phyloP scores from a whole-genome alignment of 1,284 basidiomycete species.

The Agroathelia rolfsii region DNA sequence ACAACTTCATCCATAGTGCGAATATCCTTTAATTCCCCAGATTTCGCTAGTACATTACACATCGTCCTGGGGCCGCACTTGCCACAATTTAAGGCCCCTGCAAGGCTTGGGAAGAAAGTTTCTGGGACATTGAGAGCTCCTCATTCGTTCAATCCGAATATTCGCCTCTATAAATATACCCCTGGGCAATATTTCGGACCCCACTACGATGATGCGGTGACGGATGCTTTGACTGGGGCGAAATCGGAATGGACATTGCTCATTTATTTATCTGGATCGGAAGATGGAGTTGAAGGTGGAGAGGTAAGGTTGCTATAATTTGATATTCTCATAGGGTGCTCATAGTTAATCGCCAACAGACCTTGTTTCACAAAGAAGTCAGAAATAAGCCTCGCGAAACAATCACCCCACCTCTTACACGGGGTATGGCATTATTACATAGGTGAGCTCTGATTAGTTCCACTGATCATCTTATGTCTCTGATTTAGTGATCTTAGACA shows the following conservation, averaged over 20 bases:
- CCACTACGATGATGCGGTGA: constrained; percentile 68
- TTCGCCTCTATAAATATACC: constrained; percentile 61
- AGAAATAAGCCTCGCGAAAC: constrained; percentile 39
- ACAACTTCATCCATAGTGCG: constrained; percentile 36
- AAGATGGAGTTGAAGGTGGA: constrained; percentile 71
- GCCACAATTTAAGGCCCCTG: constrained; percentile 44
- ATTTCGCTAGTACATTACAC: constrained; percentile 52
- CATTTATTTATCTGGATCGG: constrained; percentile 63
- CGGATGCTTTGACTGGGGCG: constrained; percentile 42
- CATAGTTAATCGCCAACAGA: constrained; percentile 27
- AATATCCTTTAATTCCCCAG: constrained; percentile 46
- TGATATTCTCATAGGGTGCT: constrained; percentile 1
- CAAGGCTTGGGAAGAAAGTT: no score
- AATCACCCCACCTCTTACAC: constrained; percentile 49
- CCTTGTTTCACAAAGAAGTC: constrained; percentile 59
- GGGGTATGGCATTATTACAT: constrained; percentile 67
- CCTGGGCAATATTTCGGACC: constrained; percentile 59
- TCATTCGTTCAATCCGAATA: constrained; percentile 58
- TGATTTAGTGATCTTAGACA: constrained; percentile 34
- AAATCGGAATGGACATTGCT: constrained; percentile 75
- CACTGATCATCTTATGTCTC: background rate
- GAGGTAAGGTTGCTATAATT: constrained; percentile 33
- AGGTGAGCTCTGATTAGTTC: constrained; percentile 38
- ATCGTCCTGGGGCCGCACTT: constrained; percentile 47
- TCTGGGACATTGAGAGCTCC: constrained; percentile 24